Evolutionary conservation across 2,329 filamentous ascomycete species (phyloP).

Genomic region (Aspergillus pseudoglaucus): DNA sequence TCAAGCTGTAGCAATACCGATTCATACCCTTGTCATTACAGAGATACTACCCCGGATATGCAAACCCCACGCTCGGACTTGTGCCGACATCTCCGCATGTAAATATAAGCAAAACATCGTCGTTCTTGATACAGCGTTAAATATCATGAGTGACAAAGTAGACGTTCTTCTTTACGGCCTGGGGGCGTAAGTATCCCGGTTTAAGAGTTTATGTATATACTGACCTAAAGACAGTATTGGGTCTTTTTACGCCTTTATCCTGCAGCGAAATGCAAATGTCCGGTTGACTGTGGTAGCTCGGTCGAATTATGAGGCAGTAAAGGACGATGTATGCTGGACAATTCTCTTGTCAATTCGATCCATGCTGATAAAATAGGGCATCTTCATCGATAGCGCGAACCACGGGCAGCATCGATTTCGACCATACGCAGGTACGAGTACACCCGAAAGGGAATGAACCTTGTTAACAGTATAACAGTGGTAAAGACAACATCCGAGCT

Average conservation of each 20-base stretch:
- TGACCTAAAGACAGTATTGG: constrained; percentile 40
- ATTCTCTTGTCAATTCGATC: background rate
- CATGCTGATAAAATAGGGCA: constrained; percentile 23
- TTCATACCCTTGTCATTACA: background rate
- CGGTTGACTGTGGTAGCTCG: constrained; percentile 39
- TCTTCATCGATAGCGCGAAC: constrained; percentile 37
- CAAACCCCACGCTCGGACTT: background rate
- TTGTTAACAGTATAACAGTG: constrained; percentile 18
- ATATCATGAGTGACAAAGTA: constrained; percentile 24
- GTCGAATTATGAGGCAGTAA: constrained; percentile 42
- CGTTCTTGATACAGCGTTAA: background rate
- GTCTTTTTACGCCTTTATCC: constrained; percentile 53
- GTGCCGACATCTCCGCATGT: background rate
- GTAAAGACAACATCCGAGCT: constrained; percentile 33
- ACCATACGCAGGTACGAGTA: constrained; percentile 26
- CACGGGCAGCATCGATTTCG: constrained; percentile 34
- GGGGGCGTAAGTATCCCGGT: constrained; percentile 43
- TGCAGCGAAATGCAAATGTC: constrained; percentile 38
- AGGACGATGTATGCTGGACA: constrained; percentile 25
- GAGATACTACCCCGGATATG: background rate
- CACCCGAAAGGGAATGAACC: background rate
- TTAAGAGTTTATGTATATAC: background rate
- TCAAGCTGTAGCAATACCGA: constrained; percentile 18
- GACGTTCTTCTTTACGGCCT: constrained; percentile 49
- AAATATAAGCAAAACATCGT: background rate